Percentiles rank a stretch among this genome's conserved stretches.
Conservation (phyloP, 805 yeast species). For the Kluyveromyces lactis region DNA sequence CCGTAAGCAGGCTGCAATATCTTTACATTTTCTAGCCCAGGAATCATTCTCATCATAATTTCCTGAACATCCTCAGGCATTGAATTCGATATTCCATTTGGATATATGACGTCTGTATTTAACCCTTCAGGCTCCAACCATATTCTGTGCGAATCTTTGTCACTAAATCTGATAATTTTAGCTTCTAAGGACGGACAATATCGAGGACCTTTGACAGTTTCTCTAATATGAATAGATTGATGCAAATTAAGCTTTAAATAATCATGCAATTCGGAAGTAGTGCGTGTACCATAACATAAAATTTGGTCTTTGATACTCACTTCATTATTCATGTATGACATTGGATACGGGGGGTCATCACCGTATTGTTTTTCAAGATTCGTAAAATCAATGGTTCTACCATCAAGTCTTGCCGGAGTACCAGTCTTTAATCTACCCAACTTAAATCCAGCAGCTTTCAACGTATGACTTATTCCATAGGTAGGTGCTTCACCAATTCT, state of each 20-base stretch:
- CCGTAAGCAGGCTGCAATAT: conserved; percentile 97
- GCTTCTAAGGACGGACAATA: conserved; percentile 97
- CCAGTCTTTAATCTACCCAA: conserved; percentile 93
- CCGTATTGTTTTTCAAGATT: conserved; percentile 66
- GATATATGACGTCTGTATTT: conserved; percentile 80
- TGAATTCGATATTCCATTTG: conserved; percentile 92
- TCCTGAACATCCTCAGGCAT: conserved; percentile 93
- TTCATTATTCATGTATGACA: conserved; percentile 71
- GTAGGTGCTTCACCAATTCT: conserved; percentile 90
- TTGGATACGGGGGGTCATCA: conserved; percentile 79
- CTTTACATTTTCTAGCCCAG: conserved; percentile 81
- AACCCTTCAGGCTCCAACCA: conserved; percentile 98
- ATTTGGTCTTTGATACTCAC: conserved; percentile 58
- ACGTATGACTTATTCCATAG: conserved; percentile 76
- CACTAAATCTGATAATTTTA: conserved; percentile 71
- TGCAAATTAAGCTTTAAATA: conserved; percentile 62
- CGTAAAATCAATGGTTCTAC: conserved; percentile 59
- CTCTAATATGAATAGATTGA: conserved; percentile 82
- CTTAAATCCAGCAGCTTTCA: conserved; percentile 66
- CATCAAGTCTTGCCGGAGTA: conserved; percentile 85
- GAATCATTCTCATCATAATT: conserved; percentile 62
- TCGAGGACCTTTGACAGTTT: conserved; percentile 92
- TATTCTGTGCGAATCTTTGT: conserved; percentile 66
- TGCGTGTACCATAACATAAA: conserved; percentile 67
- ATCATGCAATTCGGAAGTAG: conserved; percentile 69